Evolutionary conservation across 2,329 filamentous ascomycete genomes (phyloP).

Genomic region (Diaporthe aspalathi): DNA sequence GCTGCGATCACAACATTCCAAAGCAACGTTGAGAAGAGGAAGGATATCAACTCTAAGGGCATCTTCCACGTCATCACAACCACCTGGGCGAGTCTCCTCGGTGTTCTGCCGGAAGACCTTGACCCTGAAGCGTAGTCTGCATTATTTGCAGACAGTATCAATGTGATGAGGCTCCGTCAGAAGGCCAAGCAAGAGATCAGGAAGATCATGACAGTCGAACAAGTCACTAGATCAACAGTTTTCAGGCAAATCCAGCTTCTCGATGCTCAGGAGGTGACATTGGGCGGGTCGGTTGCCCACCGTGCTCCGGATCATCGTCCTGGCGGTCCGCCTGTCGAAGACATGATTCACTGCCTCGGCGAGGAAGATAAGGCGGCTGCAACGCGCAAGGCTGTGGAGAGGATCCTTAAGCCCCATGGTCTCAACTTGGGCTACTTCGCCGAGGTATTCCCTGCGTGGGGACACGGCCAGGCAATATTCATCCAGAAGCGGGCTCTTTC

Average conservation of each 20-base stretch:
- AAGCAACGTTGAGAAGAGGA: not conserved
- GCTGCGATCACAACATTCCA: not conserved
- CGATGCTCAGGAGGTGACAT: not conserved
- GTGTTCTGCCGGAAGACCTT: not conserved
- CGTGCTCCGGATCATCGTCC: not conserved
- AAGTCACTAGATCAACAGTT: not conserved
- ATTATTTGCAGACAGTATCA: slow-evolving; percentile 10
- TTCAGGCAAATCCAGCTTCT: not conserved
- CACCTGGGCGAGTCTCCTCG: slow-evolving; percentile 16
- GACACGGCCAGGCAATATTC: slow-evolving; percentile 16
- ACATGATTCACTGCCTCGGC: slow-evolving; percentile 6
- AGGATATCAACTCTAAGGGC: not conserved
- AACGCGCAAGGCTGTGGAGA: slow-evolving; percentile 11
- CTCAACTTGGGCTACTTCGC: slow-evolving; percentile 3
- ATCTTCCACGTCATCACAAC: not conserved
- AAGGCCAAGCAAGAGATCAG: slow-evolving; percentile 15
- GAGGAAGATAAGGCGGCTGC: slow-evolving; percentile 1
- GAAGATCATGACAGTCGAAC: not conserved
- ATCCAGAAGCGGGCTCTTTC: slow-evolving; percentile 13
- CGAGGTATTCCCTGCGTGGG: slow-evolving; percentile 4
- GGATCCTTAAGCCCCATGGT: not conserved
- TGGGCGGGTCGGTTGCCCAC: not conserved
- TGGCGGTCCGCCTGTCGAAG: not conserved
- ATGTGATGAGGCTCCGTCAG: slow-evolving; percentile 19
- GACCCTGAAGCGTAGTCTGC: not conserved